phyloP scores from a whole-genome alignment of 2,329 filamentous ascomycete genomes.

The Penicillium sp. region DNA sequence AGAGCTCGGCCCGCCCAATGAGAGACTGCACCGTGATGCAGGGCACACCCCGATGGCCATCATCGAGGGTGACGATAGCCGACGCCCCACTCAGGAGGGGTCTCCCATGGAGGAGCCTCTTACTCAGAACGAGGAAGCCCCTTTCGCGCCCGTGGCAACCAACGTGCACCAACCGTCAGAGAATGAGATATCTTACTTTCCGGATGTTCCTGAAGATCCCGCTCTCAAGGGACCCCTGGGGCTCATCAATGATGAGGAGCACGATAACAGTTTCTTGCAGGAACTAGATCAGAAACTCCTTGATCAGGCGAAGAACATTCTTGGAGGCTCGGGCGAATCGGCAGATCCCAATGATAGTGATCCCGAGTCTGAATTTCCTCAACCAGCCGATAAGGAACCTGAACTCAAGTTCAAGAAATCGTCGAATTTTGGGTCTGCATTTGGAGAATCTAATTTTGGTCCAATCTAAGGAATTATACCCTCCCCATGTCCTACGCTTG shows the following conservation, averaged over 20 bases:
- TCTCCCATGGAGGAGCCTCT: conserved; percentile 21
- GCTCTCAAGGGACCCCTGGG: conserved; percentile 44
- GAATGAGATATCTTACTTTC: conserved; percentile 42
- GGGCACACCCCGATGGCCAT: conserved; percentile 46
- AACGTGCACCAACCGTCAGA: conserved; percentile 37
- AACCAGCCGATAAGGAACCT: conserved; percentile 30
- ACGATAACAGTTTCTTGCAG: conserved; percentile 41
- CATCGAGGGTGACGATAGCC: conserved; percentile 36
- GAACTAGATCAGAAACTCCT: conserved; percentile 45
- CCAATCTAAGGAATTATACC: conserved; percentile 12
- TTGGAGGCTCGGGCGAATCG: conserved; percentile 27
- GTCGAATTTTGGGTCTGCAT: conserved; percentile 49
- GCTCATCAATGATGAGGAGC: conserved; percentile 41
- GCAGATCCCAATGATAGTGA: conserved; percentile 25
- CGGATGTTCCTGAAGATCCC: conserved; percentile 42
- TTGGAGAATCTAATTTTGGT: conserved; percentile 32
- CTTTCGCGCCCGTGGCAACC: conserved; percentile 33
- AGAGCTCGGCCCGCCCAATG: conserved; percentile 39
- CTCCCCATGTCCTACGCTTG: conserved; percentile 4
- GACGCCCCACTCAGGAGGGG: conserved; percentile 19
- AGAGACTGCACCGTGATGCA: conserved; percentile 41
- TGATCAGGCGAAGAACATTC: conserved; percentile 37
- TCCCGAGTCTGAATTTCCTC: conserved; percentile 22
- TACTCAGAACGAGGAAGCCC: conserved; percentile 29
- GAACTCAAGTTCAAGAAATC: conserved; percentile 45